Percentiles rank a stretch among this genome's conserved stretches.
These are phyloP conservation scores for Nyssa sinensis DNA, from an alignment of 148 eudicot genomes.

Conservation along the genomic window DNA sequence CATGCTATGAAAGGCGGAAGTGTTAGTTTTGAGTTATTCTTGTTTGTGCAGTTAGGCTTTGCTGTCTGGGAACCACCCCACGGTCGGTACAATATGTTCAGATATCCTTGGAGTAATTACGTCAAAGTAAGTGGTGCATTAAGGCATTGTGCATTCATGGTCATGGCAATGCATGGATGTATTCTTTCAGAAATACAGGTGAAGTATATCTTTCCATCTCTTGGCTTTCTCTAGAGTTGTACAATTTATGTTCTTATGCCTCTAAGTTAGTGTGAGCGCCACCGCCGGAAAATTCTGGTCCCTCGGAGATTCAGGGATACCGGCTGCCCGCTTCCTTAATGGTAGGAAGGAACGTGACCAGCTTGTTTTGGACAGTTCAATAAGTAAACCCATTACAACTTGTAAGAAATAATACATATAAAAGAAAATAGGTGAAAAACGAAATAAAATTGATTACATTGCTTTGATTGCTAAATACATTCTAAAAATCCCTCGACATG, in stretches of 20 bases:
- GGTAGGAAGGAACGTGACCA: too few relatives aligned
- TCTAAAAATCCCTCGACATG: too few relatives aligned
- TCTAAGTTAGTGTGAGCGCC: too few relatives aligned
- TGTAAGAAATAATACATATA: too few relatives aligned
- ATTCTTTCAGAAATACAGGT: constrained; percentile 17
- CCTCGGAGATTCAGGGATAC: too few relatives aligned
- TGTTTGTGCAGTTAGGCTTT: constrained; percentile 4
- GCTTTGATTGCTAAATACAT: too few relatives aligned
- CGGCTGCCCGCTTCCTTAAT: too few relatives aligned
- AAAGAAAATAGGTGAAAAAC: too few relatives aligned
- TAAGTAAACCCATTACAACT: too few relatives aligned
- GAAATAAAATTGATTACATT: too few relatives aligned
- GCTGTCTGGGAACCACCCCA: constrained; percentile 18
- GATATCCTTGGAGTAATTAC: constrained; percentile 16
- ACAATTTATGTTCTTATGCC: not conserved
- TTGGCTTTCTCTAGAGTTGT: not conserved
- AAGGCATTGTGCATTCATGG: constrained; percentile 18
- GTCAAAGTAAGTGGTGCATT: constrained; percentile 16
- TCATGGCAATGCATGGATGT: constrained; percentile 18
- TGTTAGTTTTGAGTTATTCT: not conserved
- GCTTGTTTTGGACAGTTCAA: too few relatives aligned
- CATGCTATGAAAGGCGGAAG: not conserved
- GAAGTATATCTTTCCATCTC: not conserved
- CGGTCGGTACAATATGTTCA: constrained; percentile 6
- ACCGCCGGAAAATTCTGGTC: too few relatives aligned